Evolutionary conservation across 208 protist species (phyloP), one percentile per base, ranked within the genome.

Genomic region (Trypanosoma caninum): DNA sequence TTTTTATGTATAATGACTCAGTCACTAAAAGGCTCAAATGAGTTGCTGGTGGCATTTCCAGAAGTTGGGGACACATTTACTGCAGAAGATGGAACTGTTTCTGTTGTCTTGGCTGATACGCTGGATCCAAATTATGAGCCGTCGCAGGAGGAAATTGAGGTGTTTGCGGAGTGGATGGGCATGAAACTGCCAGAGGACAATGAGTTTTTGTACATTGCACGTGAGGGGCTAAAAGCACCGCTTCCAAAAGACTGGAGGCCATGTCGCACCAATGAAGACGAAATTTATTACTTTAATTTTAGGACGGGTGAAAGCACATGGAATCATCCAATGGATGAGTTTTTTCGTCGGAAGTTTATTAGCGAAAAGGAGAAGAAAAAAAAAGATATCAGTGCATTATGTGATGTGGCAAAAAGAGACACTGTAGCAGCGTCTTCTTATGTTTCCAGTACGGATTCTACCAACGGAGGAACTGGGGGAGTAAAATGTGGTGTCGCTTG

Each of bases 251-350:
- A 97, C 58, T 98, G 97, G 96, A 93, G 89, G 73, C 91, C 94
- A 14, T 97, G 94, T 76, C 87, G 91, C 58, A 96, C 92, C 0
- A 75, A 91, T 45, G 78, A 84, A 9, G 85, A 82, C 54, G 93
- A 97, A 50, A 65, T 98, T 13, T 98, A 98, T 76, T 98, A 98
- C 84, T 98, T 98, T 69, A 98, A 98, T 80, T 97, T 98, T 72
- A 76, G 74, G 37, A 97, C 94, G 0, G 91, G 90, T 34, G 94
- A 98, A 53, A 97, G 83, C 65, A 84, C 83, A 42, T 98, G 96
- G 96, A 91, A 98, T 60, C 97, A 98, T 59, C 97, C 97, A 14
- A 77, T 97, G 73, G 94, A 98, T 61, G 76, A 87, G 3, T 53
- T 93, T 58, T 97, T 95, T 64, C 74, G 81, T 20, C 48, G 87